Evolutionary conservation across 768 basidiomycete species (phyloP).

Genomic region (Daedalea quercina): DNA sequence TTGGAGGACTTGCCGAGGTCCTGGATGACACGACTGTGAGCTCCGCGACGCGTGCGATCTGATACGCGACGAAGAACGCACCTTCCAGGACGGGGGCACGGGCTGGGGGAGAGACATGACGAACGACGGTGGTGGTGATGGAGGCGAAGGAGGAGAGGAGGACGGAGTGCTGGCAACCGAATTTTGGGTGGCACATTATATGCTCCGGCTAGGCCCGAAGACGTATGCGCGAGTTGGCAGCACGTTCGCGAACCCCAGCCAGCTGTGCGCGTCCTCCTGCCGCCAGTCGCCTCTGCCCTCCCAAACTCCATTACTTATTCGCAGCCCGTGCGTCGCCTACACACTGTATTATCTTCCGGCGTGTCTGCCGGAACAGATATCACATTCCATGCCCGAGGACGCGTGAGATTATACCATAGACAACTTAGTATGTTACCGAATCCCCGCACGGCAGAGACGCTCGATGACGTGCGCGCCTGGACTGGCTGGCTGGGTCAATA

Average conservation of each 20-base stretch:
- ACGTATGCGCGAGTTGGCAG: neutral
- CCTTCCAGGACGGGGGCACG: constrained; percentile 97
- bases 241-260: neutral
- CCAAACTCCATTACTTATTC: neutral
- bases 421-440: too few relatives aligned
- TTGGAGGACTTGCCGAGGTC: constrained; percentile 97
- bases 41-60: neutral
- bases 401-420: too few relatives aligned
- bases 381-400: too few relatives aligned
- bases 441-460: neutral
- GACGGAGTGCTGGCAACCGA: neutral
- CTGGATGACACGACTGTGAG: constrained; percentile 29
- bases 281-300: neutral
- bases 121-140: constrained; percentile 23
- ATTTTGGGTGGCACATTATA: constrained; percentile 3
- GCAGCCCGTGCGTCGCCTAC: neutral
- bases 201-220: constrained; percentile 4
- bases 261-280: neutral
- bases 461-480: neutral
- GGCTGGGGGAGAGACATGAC: constrained; percentile 91
- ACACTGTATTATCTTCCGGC: too few relatives aligned
- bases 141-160: constrained; percentile 9
- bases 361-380: too few relatives aligned
- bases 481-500: neutral
- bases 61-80: constrained; percentile 23